Evolutionary conservation across 495 filamentous ascomycete species (phyloP), one percentile per base, ranked within the genome.

Genomic region (Penicillium malachiteum): DNA sequence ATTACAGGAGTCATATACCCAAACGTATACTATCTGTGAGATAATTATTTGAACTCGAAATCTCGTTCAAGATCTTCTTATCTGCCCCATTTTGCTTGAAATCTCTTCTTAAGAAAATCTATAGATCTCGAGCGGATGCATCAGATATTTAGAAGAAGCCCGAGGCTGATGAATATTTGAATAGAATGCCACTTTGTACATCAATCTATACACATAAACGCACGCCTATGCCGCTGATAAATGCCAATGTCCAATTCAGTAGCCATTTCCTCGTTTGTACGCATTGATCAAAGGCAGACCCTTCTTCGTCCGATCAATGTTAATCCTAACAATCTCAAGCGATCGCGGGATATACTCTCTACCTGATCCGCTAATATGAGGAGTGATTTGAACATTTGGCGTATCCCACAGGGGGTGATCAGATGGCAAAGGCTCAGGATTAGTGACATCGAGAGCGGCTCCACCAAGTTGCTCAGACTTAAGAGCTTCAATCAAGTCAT

Each of bases 371-470:
- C 88, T 90, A 14, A 91, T 71, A 79, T 96, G 91, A 32, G 91
- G 91, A 56, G 88, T 92, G 49, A 96, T 79, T 44, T 86, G 80
- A 21, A 88, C 76, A 73, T 93, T 92, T 54, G 82, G 77, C 59
- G 84, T 72, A n/a, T 79, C 81, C 84, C 89, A 94, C 33, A 96
- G 67, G 53, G 84, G 81, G 68, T 86, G 80, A 9, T 87, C 84
- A 26, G 73, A 56, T 0, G 89, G 88, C 59, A 96, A 64, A 0
- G 91, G 91, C 62, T 96, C 91, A 0, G 91, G 91, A 51, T 93
- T 88, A 8, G 89, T 87, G 0, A 95, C 91, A 68, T 96, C 91
- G 18, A 96, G 70, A 37, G 89, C 89, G 0, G 91, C 91, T 21
- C 90, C 90, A 43, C 82, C 72, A 40, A 96, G 66, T 14, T 59